phyloP scores from a whole-genome alignment of 1,284 basidiomycete genomes.

The Ustilago curta region DNA sequence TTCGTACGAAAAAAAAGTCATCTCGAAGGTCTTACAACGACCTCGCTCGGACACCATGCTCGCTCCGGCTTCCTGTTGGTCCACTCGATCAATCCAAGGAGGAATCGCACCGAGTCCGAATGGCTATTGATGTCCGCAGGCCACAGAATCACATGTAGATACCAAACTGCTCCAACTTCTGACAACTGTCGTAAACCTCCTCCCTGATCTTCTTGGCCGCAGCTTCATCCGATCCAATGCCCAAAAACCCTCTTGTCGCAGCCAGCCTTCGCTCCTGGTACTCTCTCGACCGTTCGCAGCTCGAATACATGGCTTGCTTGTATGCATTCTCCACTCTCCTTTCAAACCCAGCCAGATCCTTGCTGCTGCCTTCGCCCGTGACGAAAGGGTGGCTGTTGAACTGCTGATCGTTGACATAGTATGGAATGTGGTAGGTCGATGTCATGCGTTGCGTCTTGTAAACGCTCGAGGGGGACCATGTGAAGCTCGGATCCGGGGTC shows the following conservation, averaged over 20 bases:
- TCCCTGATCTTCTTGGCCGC: conserved; percentile 54
- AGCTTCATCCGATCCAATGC: conserved; percentile 59
- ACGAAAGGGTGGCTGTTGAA: conserved; percentile 79
- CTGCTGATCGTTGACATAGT: conserved; percentile 86
- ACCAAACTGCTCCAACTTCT: conserved; percentile 61
- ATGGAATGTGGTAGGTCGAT: conserved; percentile 77
- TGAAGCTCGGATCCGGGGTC: conserved; percentile 83
- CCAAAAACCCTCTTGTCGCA: conserved; percentile 55
- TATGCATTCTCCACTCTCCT: conserved; percentile 55
- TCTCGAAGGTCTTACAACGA: background rate
- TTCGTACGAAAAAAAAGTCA: conserved; percentile 4
- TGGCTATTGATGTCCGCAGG: background rate
- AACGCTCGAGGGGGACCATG: conserved; percentile 74
- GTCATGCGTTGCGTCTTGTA: conserved; percentile 72
- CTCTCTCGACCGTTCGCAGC: conserved; percentile 50
- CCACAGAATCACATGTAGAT: conserved; percentile 33
- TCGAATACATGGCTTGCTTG: conserved; percentile 53
- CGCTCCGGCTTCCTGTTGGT: background rate
- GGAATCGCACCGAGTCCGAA: background rate
- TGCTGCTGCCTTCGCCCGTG: conserved; percentile 39
- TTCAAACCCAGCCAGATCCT: conserved; percentile 51
- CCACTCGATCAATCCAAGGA: background rate
- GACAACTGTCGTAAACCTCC: conserved; percentile 64
- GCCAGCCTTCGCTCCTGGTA: conserved; percentile 53
- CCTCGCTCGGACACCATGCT: background rate